Evolutionary conservation across 2,329 filamentous ascomycete genomes (phyloP), one percentile per base, ranked within the genome.

Genomic region (Fusarium caatingaense): DNA sequence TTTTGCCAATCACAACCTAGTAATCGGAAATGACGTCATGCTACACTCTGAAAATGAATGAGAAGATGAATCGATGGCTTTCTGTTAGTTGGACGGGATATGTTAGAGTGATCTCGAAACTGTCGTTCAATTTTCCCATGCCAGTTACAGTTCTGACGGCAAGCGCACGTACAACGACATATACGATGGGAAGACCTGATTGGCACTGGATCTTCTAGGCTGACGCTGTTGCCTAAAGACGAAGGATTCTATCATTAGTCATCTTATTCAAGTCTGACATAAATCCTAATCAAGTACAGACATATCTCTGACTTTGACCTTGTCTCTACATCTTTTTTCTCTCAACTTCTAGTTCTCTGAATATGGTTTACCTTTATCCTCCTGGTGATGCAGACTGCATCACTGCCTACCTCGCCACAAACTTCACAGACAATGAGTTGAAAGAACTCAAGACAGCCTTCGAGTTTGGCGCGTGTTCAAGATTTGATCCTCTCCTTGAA

Each of bases 391-490:
- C 12, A 7, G 30, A 64, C 41, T 18, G 44, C 21, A 21, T 64
- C 20, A 64, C 40, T 2, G 54, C 60, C 1, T 64, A 50, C 20
- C 60, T 64, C 8, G 13, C 11, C 4, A 58, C 60, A 5, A 0
- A 34, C 15, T 23, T 64, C 1, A 46, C 30, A 23, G 30, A 58
- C 10, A 13, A 46, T 2, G 60, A 64, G 7, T 13, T 64, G 2
- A 41, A 28, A 12, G 16, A 21, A 0, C 40, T 64, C 16, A 64
- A 64, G 16, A n/a, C 27, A 12, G 13, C 30, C 1, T 64, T 64
- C 18, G 60, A 58, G 18, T 60, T 20, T 0, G 60, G 61, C 2
- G 51, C 60, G 12, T 58, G 23, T 41, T 64, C n/a, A 8, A 37
- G 16, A 7, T 64, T 28, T 11, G 30, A 40, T 0, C 60, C 60